A percentile compares a stretch with the other conserved stretches of the same genome.
Conservation (phyloP, 805 yeast species). For the Komagataella pastoris region DNA sequence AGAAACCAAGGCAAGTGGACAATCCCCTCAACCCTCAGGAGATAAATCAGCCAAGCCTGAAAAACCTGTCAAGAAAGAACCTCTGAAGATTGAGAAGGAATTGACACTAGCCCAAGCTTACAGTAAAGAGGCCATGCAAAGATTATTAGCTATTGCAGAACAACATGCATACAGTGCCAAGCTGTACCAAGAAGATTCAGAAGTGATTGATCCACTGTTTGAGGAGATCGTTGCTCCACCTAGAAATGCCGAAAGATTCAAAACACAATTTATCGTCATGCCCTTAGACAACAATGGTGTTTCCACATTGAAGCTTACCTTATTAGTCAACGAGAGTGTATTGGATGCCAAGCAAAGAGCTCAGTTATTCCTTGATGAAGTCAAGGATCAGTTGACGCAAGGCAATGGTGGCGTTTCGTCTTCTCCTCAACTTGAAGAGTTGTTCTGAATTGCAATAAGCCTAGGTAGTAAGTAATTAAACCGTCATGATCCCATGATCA, state of each 20-base stretch:
- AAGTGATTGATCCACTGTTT: slow-evolving; percentile 43
- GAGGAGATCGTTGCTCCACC: slow-evolving; percentile 42
- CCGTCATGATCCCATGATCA: neutral
- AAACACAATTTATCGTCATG: slow-evolving; percentile 14
- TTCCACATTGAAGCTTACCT: neutral
- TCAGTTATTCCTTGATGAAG: slow-evolving; percentile 5
- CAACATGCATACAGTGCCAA: slow-evolving; percentile 24
- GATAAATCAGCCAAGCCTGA: slow-evolving; percentile 13
- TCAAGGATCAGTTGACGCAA: neutral
- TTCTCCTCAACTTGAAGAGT: neutral
- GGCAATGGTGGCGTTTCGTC: neutral
- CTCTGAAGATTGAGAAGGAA: slow-evolving; percentile 17
- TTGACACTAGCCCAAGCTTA: slow-evolving; percentile 16
- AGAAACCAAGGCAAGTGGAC: slow-evolving; percentile 12
- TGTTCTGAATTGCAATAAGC: neutral
- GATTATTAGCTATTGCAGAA: slow-evolving; percentile 15
- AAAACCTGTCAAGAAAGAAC: slow-evolving; percentile 18
- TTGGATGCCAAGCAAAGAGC: slow-evolving; percentile 35
- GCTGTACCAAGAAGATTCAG: slow-evolving; percentile 22
- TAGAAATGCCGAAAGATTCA: slow-evolving; percentile 28
- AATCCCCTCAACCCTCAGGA: slow-evolving; percentile 7
- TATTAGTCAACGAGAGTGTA: slow-evolving; percentile 20
- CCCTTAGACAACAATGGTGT: neutral
- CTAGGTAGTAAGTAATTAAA: neutral
- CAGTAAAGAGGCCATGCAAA: slow-evolving; percentile 11